Conservation (phyloP, 495 filamentous ascomycete species). For the Trichoderma gamsii region DNA sequence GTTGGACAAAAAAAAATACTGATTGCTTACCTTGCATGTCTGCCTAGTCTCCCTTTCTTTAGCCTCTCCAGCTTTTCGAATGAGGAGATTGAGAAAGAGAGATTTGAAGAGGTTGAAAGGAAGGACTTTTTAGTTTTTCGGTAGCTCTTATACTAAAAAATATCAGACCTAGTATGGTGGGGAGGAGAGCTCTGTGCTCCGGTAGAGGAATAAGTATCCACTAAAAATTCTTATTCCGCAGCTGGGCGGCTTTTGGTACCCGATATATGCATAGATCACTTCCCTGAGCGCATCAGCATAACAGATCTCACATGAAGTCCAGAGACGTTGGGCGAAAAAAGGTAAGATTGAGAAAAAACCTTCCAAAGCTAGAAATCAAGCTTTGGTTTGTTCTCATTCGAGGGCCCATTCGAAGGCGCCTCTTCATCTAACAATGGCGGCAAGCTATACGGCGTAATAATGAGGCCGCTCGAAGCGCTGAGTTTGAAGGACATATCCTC, state of each 20-base stretch:
- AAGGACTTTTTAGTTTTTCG: not conserved
- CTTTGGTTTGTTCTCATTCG: slow-evolving; percentile 28
- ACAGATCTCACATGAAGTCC: not conserved
- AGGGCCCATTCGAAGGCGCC: slow-evolving; percentile 26
- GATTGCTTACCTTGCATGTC: slow-evolving; percentile 7
- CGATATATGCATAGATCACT: not conserved
- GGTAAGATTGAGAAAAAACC: not conserved
- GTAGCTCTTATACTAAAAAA: slow-evolving; percentile 1
- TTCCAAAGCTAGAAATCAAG: slow-evolving; percentile 28
- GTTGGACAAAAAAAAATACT: not conserved
- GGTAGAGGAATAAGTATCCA: not conserved
- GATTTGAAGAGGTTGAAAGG: not conserved
- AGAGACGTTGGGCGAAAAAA: not conserved
- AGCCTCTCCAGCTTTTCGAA: not conserved
- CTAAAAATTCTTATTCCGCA: not conserved
- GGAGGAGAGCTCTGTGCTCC: not conserved
- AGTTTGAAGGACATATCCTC: slow-evolving; percentile 88
- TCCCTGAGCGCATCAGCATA: not conserved
- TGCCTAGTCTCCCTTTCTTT: not conserved
- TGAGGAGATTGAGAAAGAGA: not conserved
- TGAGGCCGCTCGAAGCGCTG: slow-evolving; percentile 70
- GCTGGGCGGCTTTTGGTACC: not conserved
- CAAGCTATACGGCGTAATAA: slow-evolving; percentile 82
- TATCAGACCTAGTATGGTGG: slow-evolving; percentile 1
- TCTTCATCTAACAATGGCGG: slow-evolving; percentile 79